A percentile compares a stretch with the other conserved stretches of the same genome.
Evolutionary conservation across 2,329 filamentous ascomycete species (phyloP).

Genomic region (Tricladium varicosporioides): DNA sequence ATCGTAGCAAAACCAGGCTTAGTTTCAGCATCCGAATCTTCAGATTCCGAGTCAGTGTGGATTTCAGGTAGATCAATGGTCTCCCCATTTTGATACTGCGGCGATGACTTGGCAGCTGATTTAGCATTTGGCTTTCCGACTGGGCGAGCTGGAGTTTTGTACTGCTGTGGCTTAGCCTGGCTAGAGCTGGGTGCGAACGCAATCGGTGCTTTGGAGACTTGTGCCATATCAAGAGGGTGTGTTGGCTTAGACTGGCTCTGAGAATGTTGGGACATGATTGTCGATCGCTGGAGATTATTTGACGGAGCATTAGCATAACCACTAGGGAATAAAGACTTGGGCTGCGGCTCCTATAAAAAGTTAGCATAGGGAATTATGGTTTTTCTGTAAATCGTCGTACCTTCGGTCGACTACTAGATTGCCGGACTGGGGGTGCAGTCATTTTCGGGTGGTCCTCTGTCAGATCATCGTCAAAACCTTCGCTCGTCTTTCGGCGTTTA

Average conservation of each 20-base stretch:
- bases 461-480: constrained; percentile 60
- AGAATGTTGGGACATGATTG: constrained; percentile 65
- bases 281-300: constrained; percentile 47
- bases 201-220: constrained; percentile 84
- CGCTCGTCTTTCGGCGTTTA: constrained; percentile 78
- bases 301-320: constrained; percentile 61
- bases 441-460: constrained; percentile 61
- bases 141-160: constrained; percentile 69
- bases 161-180: constrained; percentile 47
- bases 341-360: constrained; percentile 52
- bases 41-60: constrained; percentile 88
- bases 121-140: constrained; percentile 43
- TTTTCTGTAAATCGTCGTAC: constrained; percentile 28
- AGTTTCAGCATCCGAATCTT: constrained; percentile 64
- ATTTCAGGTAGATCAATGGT: constrained; percentile 92
- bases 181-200: constrained; percentile 76
- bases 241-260: constrained; percentile 57
- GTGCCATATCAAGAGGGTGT: constrained; percentile 80
- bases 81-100: constrained; percentile 85
- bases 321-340: constrained; percentile 58
- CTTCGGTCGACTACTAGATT: constrained; percentile 61
- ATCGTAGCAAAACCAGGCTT: constrained; percentile 60
- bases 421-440: constrained; percentile 82
- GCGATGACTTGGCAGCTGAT: constrained; percentile 66
- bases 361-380: constrained; percentile 35